A percentile compares a stretch with the other conserved stretches of the same genome.
Conservation (phyloP, 192 early-diverging fungal genomes). For the Dimargaris verticillata region DNA sequence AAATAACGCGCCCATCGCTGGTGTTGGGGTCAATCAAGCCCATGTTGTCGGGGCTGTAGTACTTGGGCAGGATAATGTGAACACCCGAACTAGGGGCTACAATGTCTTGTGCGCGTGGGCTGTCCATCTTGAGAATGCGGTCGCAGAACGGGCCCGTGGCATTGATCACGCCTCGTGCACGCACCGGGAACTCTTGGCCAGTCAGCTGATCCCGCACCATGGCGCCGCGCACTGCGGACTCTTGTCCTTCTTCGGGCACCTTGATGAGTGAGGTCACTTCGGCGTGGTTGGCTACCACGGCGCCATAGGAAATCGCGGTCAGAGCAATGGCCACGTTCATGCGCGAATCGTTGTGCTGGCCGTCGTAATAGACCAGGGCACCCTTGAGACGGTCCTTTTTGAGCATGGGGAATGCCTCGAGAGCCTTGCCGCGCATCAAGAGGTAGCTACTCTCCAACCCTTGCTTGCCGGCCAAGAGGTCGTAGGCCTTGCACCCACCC, state of each 20-base stretch:
- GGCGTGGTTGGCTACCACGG: slow-evolving; percentile 81
- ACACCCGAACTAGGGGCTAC: slow-evolving; percentile 87
- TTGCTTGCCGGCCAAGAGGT: slow-evolving; percentile 71
- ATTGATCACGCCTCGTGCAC: slow-evolving; percentile 87
- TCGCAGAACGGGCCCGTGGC: slow-evolving; percentile 67
- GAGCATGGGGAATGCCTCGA: slow-evolving; percentile 94
- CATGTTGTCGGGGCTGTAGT: slow-evolving; percentile 87
- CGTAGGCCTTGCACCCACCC: slow-evolving; percentile 85
- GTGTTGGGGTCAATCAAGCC: slow-evolving; percentile 89
- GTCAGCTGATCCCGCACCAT: slow-evolving; percentile 64
- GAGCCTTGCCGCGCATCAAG: slow-evolving; percentile 62
- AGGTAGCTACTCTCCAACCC: slow-evolving; percentile 70
- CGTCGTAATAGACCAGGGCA: slow-evolving; percentile 95
- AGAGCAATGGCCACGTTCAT: slow-evolving; percentile 91
- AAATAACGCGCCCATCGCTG: slow-evolving; percentile 88
- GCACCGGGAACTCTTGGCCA: slow-evolving; percentile 72
- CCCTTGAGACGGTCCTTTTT: slow-evolving; percentile 73
- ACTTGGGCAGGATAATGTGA: slow-evolving; percentile 88
- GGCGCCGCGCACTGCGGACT: slow-evolving; percentile 56
- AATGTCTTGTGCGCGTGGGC: slow-evolving; percentile 55
- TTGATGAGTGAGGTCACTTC: slow-evolving; percentile 76
- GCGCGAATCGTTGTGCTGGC: slow-evolving; percentile 92
- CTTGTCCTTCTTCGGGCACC: slow-evolving; percentile 37
- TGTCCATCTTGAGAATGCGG: slow-evolving; percentile 80
- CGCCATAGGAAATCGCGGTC: slow-evolving; percentile 80